phyloP scores from a whole-genome alignment of 176 grass and related monocot genomes.

The Panicum miliaceum region DNA sequence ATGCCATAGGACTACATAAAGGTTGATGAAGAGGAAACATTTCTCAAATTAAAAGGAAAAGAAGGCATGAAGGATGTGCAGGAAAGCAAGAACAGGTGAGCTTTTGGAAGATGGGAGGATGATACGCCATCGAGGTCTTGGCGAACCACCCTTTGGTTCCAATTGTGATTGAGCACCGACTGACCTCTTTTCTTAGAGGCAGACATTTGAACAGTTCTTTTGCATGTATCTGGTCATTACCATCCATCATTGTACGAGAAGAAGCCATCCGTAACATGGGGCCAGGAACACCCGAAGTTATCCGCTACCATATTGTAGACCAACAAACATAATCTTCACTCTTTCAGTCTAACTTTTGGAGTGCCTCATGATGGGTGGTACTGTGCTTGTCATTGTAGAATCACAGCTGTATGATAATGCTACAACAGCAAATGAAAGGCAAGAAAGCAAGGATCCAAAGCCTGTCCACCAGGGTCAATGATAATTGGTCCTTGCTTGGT shows the following conservation, averaged over 20 bases:
- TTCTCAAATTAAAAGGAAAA: neutral
- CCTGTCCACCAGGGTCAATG: neutral
- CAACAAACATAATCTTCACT: neutral
- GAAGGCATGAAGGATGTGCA: neutral
- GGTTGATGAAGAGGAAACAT: slow-evolving; percentile 2
- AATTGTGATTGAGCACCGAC: slow-evolving; percentile 11
- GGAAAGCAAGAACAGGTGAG: slow-evolving; percentile 25
- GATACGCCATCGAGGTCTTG: slow-evolving; percentile 24
- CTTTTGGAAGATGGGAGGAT: slow-evolving; percentile 30
- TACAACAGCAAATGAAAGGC: neutral
- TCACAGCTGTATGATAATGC: neutral
- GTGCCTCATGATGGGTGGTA: neutral
- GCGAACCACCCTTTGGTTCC: neutral
- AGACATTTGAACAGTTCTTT: neutral
- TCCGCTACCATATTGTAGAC: neutral
- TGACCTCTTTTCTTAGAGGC: neutral
- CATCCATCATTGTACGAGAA: neutral
- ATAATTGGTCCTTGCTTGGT: neutral
- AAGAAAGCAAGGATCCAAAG: slow-evolving; percentile 12
- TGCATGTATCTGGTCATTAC: neutral
- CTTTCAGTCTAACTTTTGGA: neutral
- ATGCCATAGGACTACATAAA: neutral
- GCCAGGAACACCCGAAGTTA: neutral
- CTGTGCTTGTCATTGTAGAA: neutral
- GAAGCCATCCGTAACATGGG: slow-evolving; percentile 10